Conservation (phyloP, 1,284 basidiomycete species). For the Leucoagaricus sp. region DNA sequence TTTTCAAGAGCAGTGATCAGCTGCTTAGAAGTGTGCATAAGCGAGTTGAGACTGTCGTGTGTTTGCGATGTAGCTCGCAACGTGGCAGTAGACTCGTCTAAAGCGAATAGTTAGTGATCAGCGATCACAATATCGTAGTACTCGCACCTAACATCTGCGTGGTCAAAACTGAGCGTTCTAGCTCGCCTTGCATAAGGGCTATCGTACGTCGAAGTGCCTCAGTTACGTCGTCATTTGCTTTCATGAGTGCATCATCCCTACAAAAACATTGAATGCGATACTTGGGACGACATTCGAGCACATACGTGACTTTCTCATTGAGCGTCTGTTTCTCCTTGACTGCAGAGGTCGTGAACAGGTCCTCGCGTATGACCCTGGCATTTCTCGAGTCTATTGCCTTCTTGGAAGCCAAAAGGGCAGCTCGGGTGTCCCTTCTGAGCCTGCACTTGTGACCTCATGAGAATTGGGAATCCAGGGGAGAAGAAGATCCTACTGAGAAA, state of each 20-base stretch:
- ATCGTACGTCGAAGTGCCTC: constrained; percentile 84
- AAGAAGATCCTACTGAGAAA: constrained; percentile 48
- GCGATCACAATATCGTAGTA: neutral
- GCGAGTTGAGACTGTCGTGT: constrained; percentile 76
- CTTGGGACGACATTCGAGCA: neutral
- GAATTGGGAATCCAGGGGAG: constrained; percentile 1
- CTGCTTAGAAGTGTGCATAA: constrained; percentile 79
- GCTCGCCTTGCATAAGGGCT: constrained; percentile 84
- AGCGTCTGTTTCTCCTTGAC: constrained; percentile 24
- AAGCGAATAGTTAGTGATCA: neutral
- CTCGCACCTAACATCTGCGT: constrained; percentile 70
- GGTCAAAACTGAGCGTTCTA: constrained; percentile 85
- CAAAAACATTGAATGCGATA: neutral
- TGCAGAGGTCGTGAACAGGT: constrained; percentile 53
- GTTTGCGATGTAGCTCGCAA: constrained; percentile 73
- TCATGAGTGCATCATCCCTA: constrained; percentile 86
- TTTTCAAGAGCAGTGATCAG: constrained; percentile 86
- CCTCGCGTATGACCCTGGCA: constrained; percentile 56
- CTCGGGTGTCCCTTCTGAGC: constrained; percentile 60
- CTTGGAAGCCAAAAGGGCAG: constrained; percentile 71
- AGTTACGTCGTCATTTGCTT: constrained; percentile 85
- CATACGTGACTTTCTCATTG: constrained; percentile 59
- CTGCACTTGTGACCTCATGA: constrained; percentile 35
- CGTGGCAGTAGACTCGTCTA: constrained; percentile 72
- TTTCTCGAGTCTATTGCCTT: constrained; percentile 63